phyloP scores from a whole-genome alignment of 345 rosid genomes.

The Hibiscus mutabilis region DNA sequence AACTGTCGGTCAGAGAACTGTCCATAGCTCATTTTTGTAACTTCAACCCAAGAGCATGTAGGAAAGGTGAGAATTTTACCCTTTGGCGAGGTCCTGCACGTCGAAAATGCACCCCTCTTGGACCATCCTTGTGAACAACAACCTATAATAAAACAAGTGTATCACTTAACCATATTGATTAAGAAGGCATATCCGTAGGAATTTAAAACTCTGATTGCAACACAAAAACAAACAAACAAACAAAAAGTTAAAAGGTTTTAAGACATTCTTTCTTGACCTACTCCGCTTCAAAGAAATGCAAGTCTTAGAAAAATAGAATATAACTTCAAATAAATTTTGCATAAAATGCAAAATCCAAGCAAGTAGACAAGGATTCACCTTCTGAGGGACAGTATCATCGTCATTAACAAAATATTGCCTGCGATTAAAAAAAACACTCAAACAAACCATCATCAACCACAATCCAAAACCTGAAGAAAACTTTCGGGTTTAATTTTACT shows the following conservation, averaged over 20 bases:
- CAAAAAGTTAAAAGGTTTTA: not conserved
- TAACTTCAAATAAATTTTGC: not conserved
- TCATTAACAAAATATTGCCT: conserved; percentile 82
- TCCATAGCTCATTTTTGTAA: not conserved
- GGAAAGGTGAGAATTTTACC: conserved; percentile 29
- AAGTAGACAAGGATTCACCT: conserved; percentile 32
- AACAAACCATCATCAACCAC: not conserved
- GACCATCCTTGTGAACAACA: conserved; percentile 68
- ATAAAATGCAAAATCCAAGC: not conserved
- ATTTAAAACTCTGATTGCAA: not conserved
- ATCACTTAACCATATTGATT: not conserved
- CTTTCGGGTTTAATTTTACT: conserved; percentile 13
- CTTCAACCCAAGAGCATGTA: not conserved
- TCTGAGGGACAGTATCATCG: conserved; percentile 71
- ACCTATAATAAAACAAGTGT: conserved; percentile 28
- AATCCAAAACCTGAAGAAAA: not conserved
- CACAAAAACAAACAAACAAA: not conserved
- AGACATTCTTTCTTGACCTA: not conserved
- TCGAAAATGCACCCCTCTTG: conserved; percentile 84
- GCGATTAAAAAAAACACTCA: conserved; percentile 18
- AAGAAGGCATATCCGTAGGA: not conserved
- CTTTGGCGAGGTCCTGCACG: conserved; percentile 95
- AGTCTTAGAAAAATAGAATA: not conserved
- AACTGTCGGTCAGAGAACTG: not conserved
- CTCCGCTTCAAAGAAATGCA: not conserved